Percentiles rank a stretch among this genome's conserved stretches.
Evolutionary conservation across 1,284 basidiomycete genomes (phyloP).

Genomic region (Volvariella surrecta): DNA sequence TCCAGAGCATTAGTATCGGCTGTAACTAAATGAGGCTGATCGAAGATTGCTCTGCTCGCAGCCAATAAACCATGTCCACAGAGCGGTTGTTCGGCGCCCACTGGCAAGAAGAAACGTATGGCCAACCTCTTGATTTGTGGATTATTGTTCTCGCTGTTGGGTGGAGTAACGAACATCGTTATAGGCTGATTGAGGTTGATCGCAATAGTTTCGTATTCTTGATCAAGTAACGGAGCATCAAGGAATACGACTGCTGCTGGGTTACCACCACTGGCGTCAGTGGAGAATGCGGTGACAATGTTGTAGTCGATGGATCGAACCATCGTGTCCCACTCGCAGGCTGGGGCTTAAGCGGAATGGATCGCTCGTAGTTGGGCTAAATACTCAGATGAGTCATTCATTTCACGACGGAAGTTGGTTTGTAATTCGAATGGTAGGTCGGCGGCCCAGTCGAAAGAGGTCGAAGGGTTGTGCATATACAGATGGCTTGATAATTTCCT

Average conservation of each 20-base stretch:
- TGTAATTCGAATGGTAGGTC: no score
- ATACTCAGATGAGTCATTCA: no score
- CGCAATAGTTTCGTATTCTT: slow-evolving; percentile 26
- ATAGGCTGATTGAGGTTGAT: slow-evolving; percentile 41
- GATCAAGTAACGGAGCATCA: slow-evolving; percentile 18
- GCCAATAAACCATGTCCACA: slow-evolving; percentile 48
- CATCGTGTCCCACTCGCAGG: no score
- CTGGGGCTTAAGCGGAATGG: no score
- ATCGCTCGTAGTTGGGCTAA: no score
- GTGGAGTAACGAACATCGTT: slow-evolving; percentile 26
- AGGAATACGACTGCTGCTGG: slow-evolving; percentile 42
- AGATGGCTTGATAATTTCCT: no score
- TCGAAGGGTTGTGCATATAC: no score
- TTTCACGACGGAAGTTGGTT: no score
- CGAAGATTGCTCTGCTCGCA: slow-evolving; percentile 32
- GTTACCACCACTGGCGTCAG: slow-evolving; percentile 35
- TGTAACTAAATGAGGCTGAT: slow-evolving; percentile 16
- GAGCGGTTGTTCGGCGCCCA: slow-evolving; percentile 23
- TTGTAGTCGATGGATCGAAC: slow-evolving; percentile 10
- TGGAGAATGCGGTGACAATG: slow-evolving; percentile 41
- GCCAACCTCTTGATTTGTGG: slow-evolving; percentile 20
- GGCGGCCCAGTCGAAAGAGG: no score
- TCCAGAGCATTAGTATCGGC: slow-evolving; percentile 21
- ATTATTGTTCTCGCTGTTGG: slow-evolving; percentile 7
- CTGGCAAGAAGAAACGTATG: slow-evolving; percentile 32